These are phyloP conservation scores for Penicillium sp. DNA, from an alignment of 2,329 filamentous ascomycete species.

Conservation along the genomic window DNA sequence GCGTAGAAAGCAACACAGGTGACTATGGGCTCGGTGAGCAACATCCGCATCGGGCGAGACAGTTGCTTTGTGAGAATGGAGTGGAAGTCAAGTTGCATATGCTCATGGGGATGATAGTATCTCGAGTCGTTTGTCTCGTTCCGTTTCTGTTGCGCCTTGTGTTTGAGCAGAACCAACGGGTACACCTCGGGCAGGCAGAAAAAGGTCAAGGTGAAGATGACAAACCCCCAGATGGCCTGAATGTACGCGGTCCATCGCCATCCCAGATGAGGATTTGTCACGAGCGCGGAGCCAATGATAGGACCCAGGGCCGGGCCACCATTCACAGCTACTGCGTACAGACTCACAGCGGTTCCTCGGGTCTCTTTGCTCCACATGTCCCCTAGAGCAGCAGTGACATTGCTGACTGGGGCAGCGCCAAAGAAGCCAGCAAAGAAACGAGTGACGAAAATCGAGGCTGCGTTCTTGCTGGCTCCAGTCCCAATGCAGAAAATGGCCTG, in stretches of 20 bases:
- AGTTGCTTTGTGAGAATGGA: constrained; percentile 39
- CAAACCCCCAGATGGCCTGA: constrained; percentile 48
- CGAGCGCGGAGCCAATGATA: constrained; percentile 50
- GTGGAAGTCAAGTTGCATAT: constrained; percentile 30
- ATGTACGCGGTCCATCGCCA: constrained; percentile 57
- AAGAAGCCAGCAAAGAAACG: constrained; percentile 47
- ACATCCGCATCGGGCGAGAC: constrained; percentile 39
- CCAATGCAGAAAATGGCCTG: constrained; percentile 47
- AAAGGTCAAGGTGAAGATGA: constrained; percentile 44
- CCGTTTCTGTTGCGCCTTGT: constrained; percentile 47
- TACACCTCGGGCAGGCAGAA: constrained; percentile 50
- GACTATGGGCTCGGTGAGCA: constrained; percentile 46
- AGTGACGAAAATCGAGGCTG: constrained; percentile 35
- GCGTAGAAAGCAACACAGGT: constrained; percentile 39
- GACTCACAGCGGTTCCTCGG: constrained; percentile 24
- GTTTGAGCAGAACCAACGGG: constrained; percentile 45
- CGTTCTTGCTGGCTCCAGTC: constrained; percentile 37
- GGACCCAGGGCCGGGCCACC: constrained; percentile 42
- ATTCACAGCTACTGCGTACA: constrained; percentile 9
- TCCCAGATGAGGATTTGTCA: constrained; percentile 33
- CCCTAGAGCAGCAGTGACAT: constrained; percentile 42
- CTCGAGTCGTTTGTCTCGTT: constrained; percentile 46
- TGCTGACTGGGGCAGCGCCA: constrained; percentile 41
- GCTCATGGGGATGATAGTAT: constrained; percentile 41
- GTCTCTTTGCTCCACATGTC: constrained; percentile 39